Percentiles rank a stretch among this genome's conserved stretches.
Evolutionary conservation across 78 protist genomes (phyloP).

Genomic region (Emiliania huxleyi): DNA sequence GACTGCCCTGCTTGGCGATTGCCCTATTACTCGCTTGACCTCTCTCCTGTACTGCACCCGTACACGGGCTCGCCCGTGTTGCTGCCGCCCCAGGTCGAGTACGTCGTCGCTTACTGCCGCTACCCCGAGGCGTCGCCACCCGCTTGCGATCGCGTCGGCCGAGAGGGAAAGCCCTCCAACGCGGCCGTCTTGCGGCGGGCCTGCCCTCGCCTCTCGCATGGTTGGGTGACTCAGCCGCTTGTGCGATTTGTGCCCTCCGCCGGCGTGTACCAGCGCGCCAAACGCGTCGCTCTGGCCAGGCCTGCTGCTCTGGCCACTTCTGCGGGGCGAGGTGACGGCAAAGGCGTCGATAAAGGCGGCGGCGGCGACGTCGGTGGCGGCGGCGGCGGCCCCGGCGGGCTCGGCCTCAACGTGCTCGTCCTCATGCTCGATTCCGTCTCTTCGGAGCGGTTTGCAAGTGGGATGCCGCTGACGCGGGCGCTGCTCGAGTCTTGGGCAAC

Average conservation of each 20-base stretch:
- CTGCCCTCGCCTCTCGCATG: neutral
- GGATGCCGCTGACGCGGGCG: neutral
- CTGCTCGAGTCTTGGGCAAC: neutral
- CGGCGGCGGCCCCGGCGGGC: neutral
- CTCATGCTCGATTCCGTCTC: constrained; percentile 1
- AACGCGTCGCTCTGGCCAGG: neutral
- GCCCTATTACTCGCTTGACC: neutral
- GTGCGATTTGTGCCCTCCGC: neutral
- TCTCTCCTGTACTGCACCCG: neutral
- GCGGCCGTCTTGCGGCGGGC: neutral
- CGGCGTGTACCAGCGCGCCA: neutral
- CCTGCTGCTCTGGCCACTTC: neutral
- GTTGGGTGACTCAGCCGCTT: neutral
- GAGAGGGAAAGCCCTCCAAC: neutral
- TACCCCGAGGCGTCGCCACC: neutral
- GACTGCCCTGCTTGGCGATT: neutral
- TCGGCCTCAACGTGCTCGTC: neutral
- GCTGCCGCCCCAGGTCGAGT: neutral
- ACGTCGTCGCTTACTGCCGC: neutral
- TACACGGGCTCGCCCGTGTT: neutral
- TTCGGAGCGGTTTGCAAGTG: neutral
- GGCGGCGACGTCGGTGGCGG: too few species aligned
- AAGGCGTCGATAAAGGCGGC: too few species aligned
- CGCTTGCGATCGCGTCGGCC: neutral
- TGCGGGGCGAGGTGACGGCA: neutral